Evolutionary conservation across 331 rosid species (phyloP), one percentile per base, ranked within the genome.

Genomic region (Erythrophleum ivorense): DNA sequence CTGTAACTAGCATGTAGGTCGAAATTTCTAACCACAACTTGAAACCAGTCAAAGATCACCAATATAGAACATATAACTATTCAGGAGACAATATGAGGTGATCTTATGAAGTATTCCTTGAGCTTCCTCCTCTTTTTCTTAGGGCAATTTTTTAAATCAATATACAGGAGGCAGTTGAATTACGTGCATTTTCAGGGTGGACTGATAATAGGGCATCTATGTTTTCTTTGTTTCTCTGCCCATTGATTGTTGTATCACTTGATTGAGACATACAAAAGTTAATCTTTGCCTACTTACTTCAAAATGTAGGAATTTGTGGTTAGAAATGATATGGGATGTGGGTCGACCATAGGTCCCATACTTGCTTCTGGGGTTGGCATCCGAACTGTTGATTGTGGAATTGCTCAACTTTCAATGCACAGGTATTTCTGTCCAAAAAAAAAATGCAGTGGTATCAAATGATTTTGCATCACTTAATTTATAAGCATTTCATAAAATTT

Each of bases 341-440:
- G 98, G 81, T 95, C 98, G 36, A 95, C 98, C 84, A 95, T 95
- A 74, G 98, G 98, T 77, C 98, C 98, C 63, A 95, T 95, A 82
- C 97, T 95, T 48, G 97, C 98, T 63, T 91, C 98, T 70, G 98
- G 98, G 75, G 94, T 88, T 58, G 97, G 98, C 78, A 93, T 95
- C 75, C 96, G 98, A 58, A 93, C 98, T 3, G 96, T 95, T 65
- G 98, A 95, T 82, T 95, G 98, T 83, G 98, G 98, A 73, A 93
- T 95, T 84, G 87, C 98, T 81, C 98, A 95, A 85, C 98, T 95
- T 71, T 95, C 98, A 71, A 95, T 95, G 98, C 98, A 93, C 92
- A 95, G 98, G 98, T 95, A 62, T 13, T 41, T 62, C 57, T 36
- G 34, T 62, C 29, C 40, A 60, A 60, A 18, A 55, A 55, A 18